Base-by-base conservation (phyloP, 176 grass and related monocot genomes). In the Aegilops tauschii region DNA sequence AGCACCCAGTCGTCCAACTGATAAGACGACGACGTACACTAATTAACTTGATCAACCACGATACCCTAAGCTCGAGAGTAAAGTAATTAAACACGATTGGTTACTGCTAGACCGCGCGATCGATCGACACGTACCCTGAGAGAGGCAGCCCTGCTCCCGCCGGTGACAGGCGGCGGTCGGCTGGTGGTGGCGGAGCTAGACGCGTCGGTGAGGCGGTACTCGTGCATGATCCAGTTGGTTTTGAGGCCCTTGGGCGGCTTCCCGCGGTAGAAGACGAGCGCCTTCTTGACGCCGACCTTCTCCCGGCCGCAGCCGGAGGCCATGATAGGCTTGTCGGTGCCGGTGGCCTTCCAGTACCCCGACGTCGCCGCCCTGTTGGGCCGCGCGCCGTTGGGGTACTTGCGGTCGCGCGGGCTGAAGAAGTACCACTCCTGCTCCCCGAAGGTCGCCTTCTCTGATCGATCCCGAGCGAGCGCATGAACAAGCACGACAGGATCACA, bases 1-100 rank as follows among this genome's bases (percentile, higher is more conserved):
- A 98, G 35, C 62, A 98, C 96, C 96, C 96, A 98, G 79, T 98
- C 96, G 86, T 98, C 96, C 47, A 98, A 82, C 96, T 98, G 88
- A 67, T 75, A 42, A 75, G 13, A 50, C 6, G 61, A 62, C 20
- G 50, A 18, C 61, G 79, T 59, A 78, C 70, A 65, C 69, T 90
- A 83, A 78, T 64, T 37, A 83, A 69, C 29, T 84, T 80, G 50
- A 82, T 80, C 80, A 88, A 44, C 61, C 58, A 83, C 25, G 49
- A 47, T 59, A 21, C 54, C 14, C 30, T 17, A 65, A 14, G 16
- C 35, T 9, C 35, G 28, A 52, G 36, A 29, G 16, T 58, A 8
- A n/a, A 28, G 14, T 59, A 8, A 23, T 27, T 23, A n/a, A 36
- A 73, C 42, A 18, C 3, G 73, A 18, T 47, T 36, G 69, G 16